Base-by-base conservation (phyloP, 164 flowering plant genomes). In the Vitis rupestris region DNA sequence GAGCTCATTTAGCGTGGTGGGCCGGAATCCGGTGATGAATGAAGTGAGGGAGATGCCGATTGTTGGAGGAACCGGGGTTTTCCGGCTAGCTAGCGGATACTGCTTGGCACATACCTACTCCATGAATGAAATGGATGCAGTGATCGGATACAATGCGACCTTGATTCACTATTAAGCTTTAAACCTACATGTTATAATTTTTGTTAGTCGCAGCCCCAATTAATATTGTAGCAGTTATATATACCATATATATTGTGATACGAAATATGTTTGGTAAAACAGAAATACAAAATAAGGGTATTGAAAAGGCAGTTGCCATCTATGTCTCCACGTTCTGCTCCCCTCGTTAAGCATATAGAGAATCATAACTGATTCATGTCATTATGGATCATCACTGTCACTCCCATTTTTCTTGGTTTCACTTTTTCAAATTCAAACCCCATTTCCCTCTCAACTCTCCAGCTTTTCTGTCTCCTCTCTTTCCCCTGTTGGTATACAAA, bases 31-130 rank as follows among this genome's bases (percentile, higher is more conserved):
- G 44, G 64, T 76, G 31, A 70, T 78, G 81, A 59, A 31, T 1
- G 47, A 66, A 2, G 79, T 74, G 37, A 69, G 82, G 57, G 86
- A 83, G 66, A 72, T 83, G 84, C 80, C 86, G 27, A 69, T 83
- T 7, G 74, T 83, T n/a, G 86, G 86, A 17, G 86, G 86, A 14
- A 78, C 81, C 0, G 86, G 86, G 65, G 19, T 69, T 30, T 81
- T 83, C 59, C 70, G 84, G 63, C 65, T 80, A 8, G 84, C 81
- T 23, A 75, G 81, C 2, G 86, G 84, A 8, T 81, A 78, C 59
- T 74, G 78, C 70, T 61, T 72, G n/a, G 81, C 77, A 0, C 54
- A 30, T 37, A 79, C 82, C 2, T 65, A 56, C 27, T 72, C 77
- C 7, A 9, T 51, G 29, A 7, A 53, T 4, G 56, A 67, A 50